phyloP scores from a whole-genome alignment of 345 rosid genomes.

The Erodium maritimum region DNA sequence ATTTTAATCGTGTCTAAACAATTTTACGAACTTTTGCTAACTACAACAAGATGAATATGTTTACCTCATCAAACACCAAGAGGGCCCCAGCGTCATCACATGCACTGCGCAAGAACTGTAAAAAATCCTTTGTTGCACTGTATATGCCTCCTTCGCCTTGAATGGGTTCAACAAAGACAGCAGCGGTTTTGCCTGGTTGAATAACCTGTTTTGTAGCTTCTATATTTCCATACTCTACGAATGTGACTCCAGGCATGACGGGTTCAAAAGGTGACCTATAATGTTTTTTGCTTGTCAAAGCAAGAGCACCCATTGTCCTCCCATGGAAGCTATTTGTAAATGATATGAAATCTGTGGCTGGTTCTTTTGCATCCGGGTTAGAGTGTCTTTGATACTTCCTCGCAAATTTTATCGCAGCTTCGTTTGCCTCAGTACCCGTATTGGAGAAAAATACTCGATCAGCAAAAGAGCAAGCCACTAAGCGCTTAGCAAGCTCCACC shows the following conservation, averaged over 20 bases:
- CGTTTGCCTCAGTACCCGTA: conserved; percentile 93
- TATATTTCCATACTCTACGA: conserved; percentile 68
- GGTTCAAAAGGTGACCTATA: conserved; percentile 87
- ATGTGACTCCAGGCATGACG: conserved; percentile 95
- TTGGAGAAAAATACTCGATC: conserved; percentile 77
- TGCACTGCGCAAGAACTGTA: conserved; percentile 55
- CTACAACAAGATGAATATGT: background rate
- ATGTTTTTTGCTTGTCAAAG: conserved; percentile 84
- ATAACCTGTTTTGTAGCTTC: conserved; percentile 48
- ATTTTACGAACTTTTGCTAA: background rate
- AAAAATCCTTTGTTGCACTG: conserved; percentile 65
- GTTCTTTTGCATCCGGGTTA: conserved; percentile 38
- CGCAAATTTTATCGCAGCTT: conserved; percentile 90
- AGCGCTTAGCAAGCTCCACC: conserved; percentile 72
- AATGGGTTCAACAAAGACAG: conserved; percentile 86
- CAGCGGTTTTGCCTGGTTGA: conserved; percentile 51
- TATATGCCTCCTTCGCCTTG: conserved; percentile 97
- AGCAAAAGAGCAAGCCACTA: conserved; percentile 68
- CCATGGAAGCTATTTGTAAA: conserved; percentile 86
- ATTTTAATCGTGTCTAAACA: background rate
- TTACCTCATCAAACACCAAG: conserved; percentile 87
- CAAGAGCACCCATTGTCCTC: conserved; percentile 86
- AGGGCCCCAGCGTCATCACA: conserved; percentile 79
- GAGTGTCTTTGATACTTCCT: conserved; percentile 68
- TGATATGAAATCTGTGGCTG: conserved; percentile 56